These are phyloP conservation scores for Colletotrichum destructivum DNA, from an alignment of 2,329 filamentous ascomycete genomes.

Conservation along the genomic window DNA sequence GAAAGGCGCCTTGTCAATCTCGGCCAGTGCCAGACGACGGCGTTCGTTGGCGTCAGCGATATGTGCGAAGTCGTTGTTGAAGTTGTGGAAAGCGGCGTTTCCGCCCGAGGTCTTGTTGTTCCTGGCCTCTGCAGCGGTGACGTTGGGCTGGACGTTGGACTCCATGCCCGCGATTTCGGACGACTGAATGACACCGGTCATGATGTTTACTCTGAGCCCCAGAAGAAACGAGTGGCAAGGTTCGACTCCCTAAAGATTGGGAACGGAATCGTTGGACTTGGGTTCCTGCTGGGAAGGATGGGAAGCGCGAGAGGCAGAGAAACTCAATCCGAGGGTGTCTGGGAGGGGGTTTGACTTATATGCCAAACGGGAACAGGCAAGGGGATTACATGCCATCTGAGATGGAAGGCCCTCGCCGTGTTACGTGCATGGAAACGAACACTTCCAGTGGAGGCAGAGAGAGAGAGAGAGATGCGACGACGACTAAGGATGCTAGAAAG, in stretches of 20 bases:
- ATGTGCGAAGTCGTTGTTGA: conserved; percentile 79
- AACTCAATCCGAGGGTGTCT: conserved; percentile 9
- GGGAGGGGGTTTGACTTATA: conserved; percentile 32
- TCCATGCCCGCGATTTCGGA: conserved; percentile 16
- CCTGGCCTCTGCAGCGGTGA: conserved; percentile 31
- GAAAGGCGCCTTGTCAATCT: conserved; percentile 86
- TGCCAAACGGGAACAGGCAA: conserved; percentile 3
- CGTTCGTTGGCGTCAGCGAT: conserved; percentile 83
- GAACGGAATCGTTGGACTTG: conserved; percentile 4
- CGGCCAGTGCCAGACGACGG: conserved; percentile 82
- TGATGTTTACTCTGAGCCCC: conserved; percentile 27
- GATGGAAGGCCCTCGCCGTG: conserved; percentile 11
- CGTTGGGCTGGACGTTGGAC: neutral
- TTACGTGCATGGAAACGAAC: conserved; percentile 22
- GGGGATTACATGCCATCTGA: conserved; percentile 31
- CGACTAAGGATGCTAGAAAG: conserved; percentile 42
- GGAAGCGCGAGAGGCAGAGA: conserved; percentile 11
- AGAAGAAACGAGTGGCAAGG: conserved; percentile 32
- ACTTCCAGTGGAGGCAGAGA: conserved; percentile 7
- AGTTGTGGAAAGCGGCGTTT: conserved; percentile 82
- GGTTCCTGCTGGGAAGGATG: conserved; percentile 14
- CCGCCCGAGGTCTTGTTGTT: conserved; percentile 70
- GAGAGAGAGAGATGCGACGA: conserved; percentile 33
- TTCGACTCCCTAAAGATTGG: conserved; percentile 11
- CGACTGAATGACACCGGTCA: conserved; percentile 31